phyloP scores from a whole-genome alignment of 192 early-diverging fungal genomes.

The Backusella macrospora region DNA sequence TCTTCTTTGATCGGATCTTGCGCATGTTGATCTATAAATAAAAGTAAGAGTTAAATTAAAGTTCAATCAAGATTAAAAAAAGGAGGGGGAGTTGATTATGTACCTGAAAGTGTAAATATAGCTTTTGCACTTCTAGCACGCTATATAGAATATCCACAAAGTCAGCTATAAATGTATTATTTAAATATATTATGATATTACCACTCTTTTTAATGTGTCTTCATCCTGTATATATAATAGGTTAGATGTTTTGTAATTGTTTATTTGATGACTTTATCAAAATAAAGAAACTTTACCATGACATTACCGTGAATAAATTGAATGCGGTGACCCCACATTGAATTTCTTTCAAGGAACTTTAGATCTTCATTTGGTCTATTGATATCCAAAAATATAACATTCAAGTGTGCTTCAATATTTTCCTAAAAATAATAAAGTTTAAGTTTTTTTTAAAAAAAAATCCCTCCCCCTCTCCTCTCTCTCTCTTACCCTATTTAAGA shows the following conservation, averaged over 20 bases:
- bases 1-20: conserved; percentile 60
- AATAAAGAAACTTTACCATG: conserved; percentile 22
- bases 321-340: conserved; percentile 46
- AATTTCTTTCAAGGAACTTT: conserved; percentile 45
- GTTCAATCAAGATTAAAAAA: not conserved
- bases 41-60: not conserved
- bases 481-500: conserved; percentile 46
- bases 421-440: conserved; percentile 35
- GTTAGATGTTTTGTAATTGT: too few relatives aligned
- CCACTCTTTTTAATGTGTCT: conserved; percentile 29
- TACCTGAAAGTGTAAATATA: conserved; percentile 55
- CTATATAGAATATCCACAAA: conserved; percentile 17
- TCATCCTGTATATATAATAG: conserved; percentile 22
- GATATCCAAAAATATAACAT: conserved; percentile 51
- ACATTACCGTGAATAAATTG: conserved; percentile 40
- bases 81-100: not conserved
- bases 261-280: not conserved
- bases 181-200: conserved; percentile 13
- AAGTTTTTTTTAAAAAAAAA: not conserved
- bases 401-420: conserved; percentile 45
- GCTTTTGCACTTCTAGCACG: conserved; percentile 48
- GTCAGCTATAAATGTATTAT: not conserved
- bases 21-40: conserved; percentile 46
- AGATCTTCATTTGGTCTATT: conserved; percentile 51
- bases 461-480: too few relatives aligned